Base-by-base conservation (phyloP, 2,329 filamentous ascomycete genomes). In the Cordyceps tenuipes region DNA sequence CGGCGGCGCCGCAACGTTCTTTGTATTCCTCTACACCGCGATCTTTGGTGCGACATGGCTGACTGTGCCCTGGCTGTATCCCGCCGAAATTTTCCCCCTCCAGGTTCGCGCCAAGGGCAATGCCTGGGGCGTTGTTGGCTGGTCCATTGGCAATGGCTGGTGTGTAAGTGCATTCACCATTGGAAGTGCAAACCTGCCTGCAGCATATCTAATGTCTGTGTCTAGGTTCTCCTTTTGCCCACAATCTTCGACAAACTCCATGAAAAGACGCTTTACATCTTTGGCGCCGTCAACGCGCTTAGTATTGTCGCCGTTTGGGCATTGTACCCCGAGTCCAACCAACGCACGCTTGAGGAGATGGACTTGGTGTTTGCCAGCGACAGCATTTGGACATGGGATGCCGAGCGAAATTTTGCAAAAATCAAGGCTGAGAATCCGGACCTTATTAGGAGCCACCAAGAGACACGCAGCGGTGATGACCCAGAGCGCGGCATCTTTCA, bases 141-240 rank as follows among this genome's bases (percentile, higher is more conserved):
- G 88, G 88, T 83, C 79, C 15, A 89, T 91, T 55, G 88, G 88
- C 0, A 90, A 90, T 64, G 87, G 86, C 17, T 88, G 85, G 84
- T 39, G 51, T 56, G 62, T 70, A 46, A 70, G 62, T 23, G 57
- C 65, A 50, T 13, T 48, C 13, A 26, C 5, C 15, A 23, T 8
- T 8, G 9, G 31, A 10, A 26, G 17, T 3, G 15, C 3, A n/a
- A 13, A 19, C n/a, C 7, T 5, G 7, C 17, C 17, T 21, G 8
- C 44, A 5, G 36, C 21, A 6, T 15, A 26, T 3, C 55, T 57
- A 41, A 57, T 34, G 3, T 15, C 7, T 6, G 10, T 8, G 0
- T 1, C 8, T 8, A 71, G 53, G 72, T 72, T 0, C 74, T 85
- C 0, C 71, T 85, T 0, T 78, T 80, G 9, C 82, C 82, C 0